A percentile compares a stretch with the other conserved stretches of the same genome.
phyloP scores from a whole-genome alignment of 805 yeast genomes.

The Lipomyces kockii region DNA sequence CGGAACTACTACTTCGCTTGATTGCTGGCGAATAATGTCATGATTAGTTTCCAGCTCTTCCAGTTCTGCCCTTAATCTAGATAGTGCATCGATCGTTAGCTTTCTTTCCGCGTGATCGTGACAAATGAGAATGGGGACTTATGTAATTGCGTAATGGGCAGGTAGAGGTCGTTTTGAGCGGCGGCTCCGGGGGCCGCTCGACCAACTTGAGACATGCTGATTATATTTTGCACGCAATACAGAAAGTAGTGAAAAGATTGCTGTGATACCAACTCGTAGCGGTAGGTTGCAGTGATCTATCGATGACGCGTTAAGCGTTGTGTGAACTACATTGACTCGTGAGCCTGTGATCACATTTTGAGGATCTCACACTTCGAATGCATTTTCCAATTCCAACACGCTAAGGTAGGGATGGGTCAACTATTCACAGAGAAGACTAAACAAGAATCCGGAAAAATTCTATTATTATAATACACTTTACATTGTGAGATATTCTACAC shows the following conservation, averaged over 20 bases:
- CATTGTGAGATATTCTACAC: neutral
- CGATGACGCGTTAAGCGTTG: neutral
- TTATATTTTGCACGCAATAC: neutral
- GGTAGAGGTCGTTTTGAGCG: constrained; percentile 10
- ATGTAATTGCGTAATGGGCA: constrained; percentile 29
- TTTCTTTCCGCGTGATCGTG: neutral
- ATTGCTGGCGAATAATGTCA: constrained; percentile 13
- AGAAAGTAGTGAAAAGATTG: neutral
- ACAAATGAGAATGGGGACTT: constrained; percentile 11
- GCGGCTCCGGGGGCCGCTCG: neutral
- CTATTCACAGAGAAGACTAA: too few relatives aligned
- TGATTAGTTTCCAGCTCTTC: constrained; percentile 12
- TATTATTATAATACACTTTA: neutral
- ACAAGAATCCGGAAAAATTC: neutral
- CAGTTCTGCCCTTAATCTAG: constrained; percentile 13
- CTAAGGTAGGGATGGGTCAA: too few relatives aligned
- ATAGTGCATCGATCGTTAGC: constrained; percentile 17
- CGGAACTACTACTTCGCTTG: constrained; percentile 22
- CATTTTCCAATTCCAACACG: too few relatives aligned
- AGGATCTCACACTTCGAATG: too few relatives aligned
- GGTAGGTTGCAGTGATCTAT: neutral
- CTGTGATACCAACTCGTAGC: neutral
- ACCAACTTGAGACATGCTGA: neutral
- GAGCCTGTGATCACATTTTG: too few relatives aligned
- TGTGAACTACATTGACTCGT: too few relatives aligned